phyloP scores from a whole-genome alignment of 352 stramenopile genomes.

The Phytophthora sp. region DNA sequence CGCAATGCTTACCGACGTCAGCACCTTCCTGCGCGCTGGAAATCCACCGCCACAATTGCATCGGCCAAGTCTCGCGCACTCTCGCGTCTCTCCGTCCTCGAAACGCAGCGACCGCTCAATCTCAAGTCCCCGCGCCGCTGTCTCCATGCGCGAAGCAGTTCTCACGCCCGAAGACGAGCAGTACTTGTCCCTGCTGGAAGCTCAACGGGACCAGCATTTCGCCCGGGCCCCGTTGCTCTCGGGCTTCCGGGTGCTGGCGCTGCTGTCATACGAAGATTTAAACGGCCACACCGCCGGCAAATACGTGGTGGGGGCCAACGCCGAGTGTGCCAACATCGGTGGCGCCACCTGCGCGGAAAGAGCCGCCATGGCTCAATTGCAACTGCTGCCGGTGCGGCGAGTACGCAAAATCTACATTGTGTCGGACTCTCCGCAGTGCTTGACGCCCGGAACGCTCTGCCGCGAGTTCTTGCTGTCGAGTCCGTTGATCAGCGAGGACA shows the following conservation, averaged over 20 bases:
- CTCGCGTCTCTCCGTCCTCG: neutral
- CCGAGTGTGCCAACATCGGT: slow-evolving; percentile 86
- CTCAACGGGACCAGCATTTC: slow-evolving; percentile 47
- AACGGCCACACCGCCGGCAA: slow-evolving; percentile 43
- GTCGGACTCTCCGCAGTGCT: slow-evolving; percentile 78
- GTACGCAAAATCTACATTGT: slow-evolving; percentile 85
- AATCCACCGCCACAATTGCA: neutral
- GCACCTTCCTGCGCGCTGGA: too few relatives aligned
- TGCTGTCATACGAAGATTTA: slow-evolving; percentile 66
- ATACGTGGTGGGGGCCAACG: slow-evolving; percentile 81
- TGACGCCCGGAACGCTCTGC: slow-evolving; percentile 87
- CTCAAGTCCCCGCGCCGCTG: neutral
- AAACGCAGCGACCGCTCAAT: neutral
- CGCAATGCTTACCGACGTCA: slow-evolving; percentile 26
- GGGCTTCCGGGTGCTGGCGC: slow-evolving; percentile 52
- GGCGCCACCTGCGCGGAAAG: slow-evolving; percentile 89
- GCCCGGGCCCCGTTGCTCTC: slow-evolving; percentile 44
- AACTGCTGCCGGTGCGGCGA: slow-evolving; percentile 56
- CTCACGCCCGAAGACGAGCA: slow-evolving; percentile 53
- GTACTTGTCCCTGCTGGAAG: slow-evolving; percentile 52
- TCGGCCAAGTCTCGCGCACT: neutral
- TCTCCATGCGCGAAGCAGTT: slow-evolving; percentile 46
- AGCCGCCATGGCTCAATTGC: slow-evolving; percentile 78
- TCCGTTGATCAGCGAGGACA: slow-evolving; percentile 50
- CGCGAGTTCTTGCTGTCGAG: slow-evolving; percentile 88